Evolutionary conservation across 352 stramenopile genomes (phyloP), one percentile per base, ranked within the genome.

Genomic region (Phytophthora parvispora): DNA sequence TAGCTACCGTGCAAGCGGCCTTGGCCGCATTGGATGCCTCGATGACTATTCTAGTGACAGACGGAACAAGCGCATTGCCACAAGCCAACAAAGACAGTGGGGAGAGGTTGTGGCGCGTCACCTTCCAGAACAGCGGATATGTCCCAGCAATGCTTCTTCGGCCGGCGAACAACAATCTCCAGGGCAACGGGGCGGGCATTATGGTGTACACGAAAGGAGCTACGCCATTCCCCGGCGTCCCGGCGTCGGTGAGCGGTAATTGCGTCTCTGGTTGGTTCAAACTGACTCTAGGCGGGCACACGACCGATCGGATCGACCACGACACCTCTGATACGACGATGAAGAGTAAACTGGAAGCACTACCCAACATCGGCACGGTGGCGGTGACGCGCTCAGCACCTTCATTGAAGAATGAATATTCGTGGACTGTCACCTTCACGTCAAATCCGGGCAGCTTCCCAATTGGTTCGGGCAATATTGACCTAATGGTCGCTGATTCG

Each of bases 371-470:
- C 25, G 97, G 95, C 6, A 89, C 80, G 3, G 96, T 99, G 2
- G 67, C 78, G 24, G 97, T 99, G 13, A 75, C 74, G 31, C 92
- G 94, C 5, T 86, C 70, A 1, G 86, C 86, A 0, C 97, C 97
- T 9, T 92, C 92, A 2, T 74, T 97, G 13, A 93, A 95, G 52
- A 90, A 88, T 38, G 90, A 95, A 50, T 99, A 99, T 64, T 81
- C 81, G 16, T 99, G 97, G 97, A 90, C 78, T 16, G 82, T 99
- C 51, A 98, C 94, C 7, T 99, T 99, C 72, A 66, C 84, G 1
- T 84, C 92, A 1, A 99, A 98, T 60, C 96, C 96, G 18, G 96
- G 96, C 16, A 94, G 90, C 45, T 99, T 98, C 72, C 97, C 97
- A 6, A 75, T 93, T 31, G 89, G 89, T 10, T 70, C 87, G 4